Conservation (phyloP, 208 protist species). For the Acanthamoeba castellanii region DNA sequence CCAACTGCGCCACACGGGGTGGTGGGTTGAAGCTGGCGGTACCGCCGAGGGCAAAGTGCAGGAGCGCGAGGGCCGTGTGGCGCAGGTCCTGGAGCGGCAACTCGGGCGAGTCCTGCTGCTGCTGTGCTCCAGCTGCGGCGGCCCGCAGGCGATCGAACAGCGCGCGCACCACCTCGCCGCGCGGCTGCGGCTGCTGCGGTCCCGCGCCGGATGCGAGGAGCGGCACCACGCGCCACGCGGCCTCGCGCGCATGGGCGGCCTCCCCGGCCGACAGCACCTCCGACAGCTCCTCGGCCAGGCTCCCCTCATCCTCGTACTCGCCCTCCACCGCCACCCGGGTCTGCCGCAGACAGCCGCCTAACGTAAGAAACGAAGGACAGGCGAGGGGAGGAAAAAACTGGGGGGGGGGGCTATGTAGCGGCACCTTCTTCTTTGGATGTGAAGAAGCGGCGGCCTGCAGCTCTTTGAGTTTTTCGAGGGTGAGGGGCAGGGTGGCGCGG, state of each 20-base stretch:
- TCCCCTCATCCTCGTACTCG: slow-evolving; percentile 57
- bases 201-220: not conserved
- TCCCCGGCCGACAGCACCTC: slow-evolving; percentile 3
- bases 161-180: not conserved
- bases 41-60: not conserved
- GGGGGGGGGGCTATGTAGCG: not conserved
- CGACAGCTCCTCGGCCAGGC: slow-evolving; percentile 39
- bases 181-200: not conserved
- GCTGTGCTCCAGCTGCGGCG: not conserved
- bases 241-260: not conserved
- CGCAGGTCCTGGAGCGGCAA: not conserved
- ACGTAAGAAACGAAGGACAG: not conserved
- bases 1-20: no score
- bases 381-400: not conserved
- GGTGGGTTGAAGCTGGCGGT: not conserved
- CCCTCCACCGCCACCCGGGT: not conserved
- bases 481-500: slow-evolving; percentile 41
- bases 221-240: not conserved
- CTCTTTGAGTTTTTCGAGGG: slow-evolving; percentile 67
- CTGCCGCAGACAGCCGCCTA: not conserved
- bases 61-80: not conserved
- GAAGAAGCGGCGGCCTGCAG: slow-evolving; percentile 41
- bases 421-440: slow-evolving; percentile 16
- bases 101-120: not conserved
- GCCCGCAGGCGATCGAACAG: not conserved